Evolutionary conservation across 1,284 basidiomycete genomes (phyloP).

Genomic region (Xerocomus minutiporus): DNA sequence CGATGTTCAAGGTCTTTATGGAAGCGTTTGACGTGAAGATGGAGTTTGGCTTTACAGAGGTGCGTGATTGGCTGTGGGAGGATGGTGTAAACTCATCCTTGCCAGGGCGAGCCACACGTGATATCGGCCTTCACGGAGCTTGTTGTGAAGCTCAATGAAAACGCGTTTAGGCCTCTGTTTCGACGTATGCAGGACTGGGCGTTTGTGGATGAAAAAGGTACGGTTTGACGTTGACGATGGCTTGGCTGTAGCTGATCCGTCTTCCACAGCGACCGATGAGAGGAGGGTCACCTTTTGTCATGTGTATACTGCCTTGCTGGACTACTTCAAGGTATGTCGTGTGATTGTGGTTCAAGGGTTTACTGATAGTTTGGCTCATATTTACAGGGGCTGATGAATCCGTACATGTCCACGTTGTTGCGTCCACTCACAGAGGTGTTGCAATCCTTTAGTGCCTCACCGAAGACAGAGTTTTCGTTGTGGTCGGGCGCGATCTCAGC

Average conservation of each 20-base stretch:
- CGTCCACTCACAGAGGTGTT: conserved; percentile 68
- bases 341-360: not conserved
- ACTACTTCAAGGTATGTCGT: conserved; percentile 73
- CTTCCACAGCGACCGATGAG: conserved; percentile 33
- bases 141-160: conserved; percentile 91
- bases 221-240: conserved; percentile 15
- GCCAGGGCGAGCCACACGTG: conserved; percentile 49
- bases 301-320: conserved; percentile 67
- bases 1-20: conserved; percentile 79
- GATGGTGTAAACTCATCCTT: not conserved
- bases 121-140: conserved; percentile 82
- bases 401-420: conserved; percentile 79
- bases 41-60: conserved; percentile 33
- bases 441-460: conserved; percentile 38
- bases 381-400: conserved; percentile 76
- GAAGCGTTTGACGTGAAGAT: conserved; percentile 66
- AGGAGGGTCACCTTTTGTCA: conserved; percentile 70
- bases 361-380: conserved; percentile 8
- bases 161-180: conserved; percentile 89
- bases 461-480: conserved; percentile 37
- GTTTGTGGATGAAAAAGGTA: conserved; percentile 58
- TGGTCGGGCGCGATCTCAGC: conserved; percentile 68
- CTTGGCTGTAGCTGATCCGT: not conserved
- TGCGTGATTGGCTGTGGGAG: conserved; percentile 16
- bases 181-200: conserved; percentile 95